Base-by-base conservation (phyloP, 495 filamentous ascomycete genomes). In the Penicillium mononematosum region DNA sequence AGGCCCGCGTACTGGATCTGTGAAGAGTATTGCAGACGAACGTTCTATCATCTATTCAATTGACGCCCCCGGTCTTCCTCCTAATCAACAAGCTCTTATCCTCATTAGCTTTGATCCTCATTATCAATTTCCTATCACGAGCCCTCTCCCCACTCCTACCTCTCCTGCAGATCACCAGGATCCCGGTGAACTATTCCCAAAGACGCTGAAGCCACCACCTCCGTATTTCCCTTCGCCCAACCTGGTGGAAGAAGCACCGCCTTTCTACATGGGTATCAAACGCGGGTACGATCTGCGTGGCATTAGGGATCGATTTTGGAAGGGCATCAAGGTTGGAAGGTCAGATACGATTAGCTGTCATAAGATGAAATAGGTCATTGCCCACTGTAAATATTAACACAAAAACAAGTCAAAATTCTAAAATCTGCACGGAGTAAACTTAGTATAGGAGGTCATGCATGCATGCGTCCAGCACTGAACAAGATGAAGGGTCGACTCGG, bases 31-130 rank as follows among this genome's bases (percentile, higher is more conserved):
- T 34, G 78, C 81, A 25, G 85, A 89, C 49, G 86, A 89, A n/a
- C 75, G 85, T 16, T 84, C 84, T 0, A 60, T 80, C 12, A 58
- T 79, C 10, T 80, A 80, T 12, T 66, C 87, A 5, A 72, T 88
- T 4, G 82, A 86, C 58, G 72, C 76, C 10, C 76, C 77, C 0
- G 80, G 77, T 6, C 65, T 73, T 0, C 52, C 65, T 5, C 53
- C 64, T 1, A 64, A 66, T 20, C 73, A 81, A 16, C 64, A 78
- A 24, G 77, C 80, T 0, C 61, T 90, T 31, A 70, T 88, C 8
- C 76, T 88, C 38, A 64, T 90, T 48, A 85, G 79, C 36, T 90
- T 87, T 61, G 86, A 90, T 59, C 81, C 86, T 0, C 60, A 74
- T 4, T 71, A 81, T 39, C 75, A 71, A 53, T 56, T 83, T 14